Evolutionary conservation across 257 asterid genomes (phyloP), one percentile per base, ranked within the genome.

Genomic region (Solanum corneliomulleri): DNA sequence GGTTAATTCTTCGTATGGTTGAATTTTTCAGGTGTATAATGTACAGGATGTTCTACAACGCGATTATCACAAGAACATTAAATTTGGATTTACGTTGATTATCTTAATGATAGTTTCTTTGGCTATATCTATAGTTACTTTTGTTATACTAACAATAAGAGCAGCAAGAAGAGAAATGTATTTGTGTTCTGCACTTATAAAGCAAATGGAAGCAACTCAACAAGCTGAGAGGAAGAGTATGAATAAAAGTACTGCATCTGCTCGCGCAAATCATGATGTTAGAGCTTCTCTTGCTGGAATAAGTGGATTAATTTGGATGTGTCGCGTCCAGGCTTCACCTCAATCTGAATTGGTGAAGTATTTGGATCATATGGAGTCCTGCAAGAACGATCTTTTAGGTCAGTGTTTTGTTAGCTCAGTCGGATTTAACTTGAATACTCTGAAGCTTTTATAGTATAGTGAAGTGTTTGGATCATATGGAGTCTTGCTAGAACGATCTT

Each of bases 201-300:
- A 87, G 41, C 98, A 93, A 84, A 93, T 92, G 98, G 98, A 96
- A 88, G 94, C 95, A 35, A 96, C 98, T 20, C 95, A 87, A 71
- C 95, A 95, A 84, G 94, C 98, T 3, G 98, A 95, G 68, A 89
- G 94, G 81, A 96, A 93, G 85, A 92, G 95, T 16, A 90, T 91
- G 96, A 94, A 91, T 84, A 94, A 92, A 87, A 95, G 91, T 76
- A 91, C 90, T 33, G 98, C 97, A 37, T 94, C 93, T 68, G 96
- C 95, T 3, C 92, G 91, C 6, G 98, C 98, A n/a, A 94, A 94
- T 92, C 99, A 96, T 25, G 98, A 96, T 85, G 89, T 96, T 5
- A 96, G 98, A 21, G 94, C 94, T 41, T 88, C 93, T 31, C 88
- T 94, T 66, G 96, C 97, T 14, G 98, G 93, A 72, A 91, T 95